Evolutionary conservation across 805 yeast genomes (phyloP).

Genomic region (Clavispora carvajalis): DNA sequence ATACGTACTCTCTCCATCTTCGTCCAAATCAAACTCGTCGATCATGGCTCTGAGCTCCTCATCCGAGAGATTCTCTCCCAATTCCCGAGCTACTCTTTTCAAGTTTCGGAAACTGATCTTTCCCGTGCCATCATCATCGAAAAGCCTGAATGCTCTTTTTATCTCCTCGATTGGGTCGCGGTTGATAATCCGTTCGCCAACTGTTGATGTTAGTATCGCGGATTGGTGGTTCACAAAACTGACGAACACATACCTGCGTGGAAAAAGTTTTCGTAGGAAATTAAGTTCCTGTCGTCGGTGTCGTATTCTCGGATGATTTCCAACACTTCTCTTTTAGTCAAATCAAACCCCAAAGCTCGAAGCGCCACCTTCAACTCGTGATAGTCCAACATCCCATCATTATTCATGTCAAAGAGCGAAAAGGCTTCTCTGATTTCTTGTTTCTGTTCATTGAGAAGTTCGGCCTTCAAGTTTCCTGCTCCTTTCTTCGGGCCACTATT

Average conservation of each 20-base stretch:
- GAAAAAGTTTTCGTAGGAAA: constrained; percentile 78
- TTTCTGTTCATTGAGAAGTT: constrained; percentile 77
- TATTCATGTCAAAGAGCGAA: constrained; percentile 84
- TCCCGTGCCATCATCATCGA: constrained; percentile 86
- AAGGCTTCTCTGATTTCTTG: constrained; percentile 93
- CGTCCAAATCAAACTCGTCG: constrained; percentile 93
- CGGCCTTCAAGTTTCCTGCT: constrained; percentile 48
- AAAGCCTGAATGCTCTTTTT: constrained; percentile 78
- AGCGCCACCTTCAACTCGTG: constrained; percentile 93
- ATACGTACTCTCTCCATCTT: constrained; percentile 79
- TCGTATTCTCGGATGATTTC: constrained; percentile 78
- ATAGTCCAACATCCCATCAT: constrained; percentile 83
- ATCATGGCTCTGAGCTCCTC: constrained; percentile 96
- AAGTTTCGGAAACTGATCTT: constrained; percentile 74
- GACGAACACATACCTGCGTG: constrained; percentile 49
- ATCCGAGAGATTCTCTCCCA: constrained; percentile 88
- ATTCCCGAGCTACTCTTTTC: constrained; percentile 83
- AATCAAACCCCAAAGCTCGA: constrained; percentile 88
- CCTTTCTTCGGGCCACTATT: constrained; percentile 14
- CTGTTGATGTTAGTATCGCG: constrained; percentile 31
- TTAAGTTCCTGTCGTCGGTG: constrained; percentile 64
- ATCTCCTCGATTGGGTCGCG: constrained; percentile 94
- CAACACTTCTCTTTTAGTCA: constrained; percentile 68
- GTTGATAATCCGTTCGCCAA: constrained; percentile 75
- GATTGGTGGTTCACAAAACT: background rate